Evolutionary conservation across 257 asterid species (phyloP).

Genomic region (Misopates orontium): DNA sequence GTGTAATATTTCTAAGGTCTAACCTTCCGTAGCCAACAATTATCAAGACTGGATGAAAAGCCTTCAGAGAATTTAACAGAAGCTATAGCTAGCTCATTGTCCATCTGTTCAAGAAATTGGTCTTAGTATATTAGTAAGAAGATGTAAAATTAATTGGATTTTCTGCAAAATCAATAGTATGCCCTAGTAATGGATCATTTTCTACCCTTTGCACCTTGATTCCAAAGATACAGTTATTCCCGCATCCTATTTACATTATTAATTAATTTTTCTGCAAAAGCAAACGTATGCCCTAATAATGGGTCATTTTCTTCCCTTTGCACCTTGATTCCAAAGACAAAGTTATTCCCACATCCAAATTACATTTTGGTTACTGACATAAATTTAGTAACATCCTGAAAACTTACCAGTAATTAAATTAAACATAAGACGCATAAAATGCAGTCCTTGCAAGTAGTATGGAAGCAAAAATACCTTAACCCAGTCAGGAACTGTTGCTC

Average conservation of each 20-base stretch:
- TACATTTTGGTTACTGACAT: too few relatives aligned
- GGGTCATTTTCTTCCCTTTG: constrained; percentile 7
- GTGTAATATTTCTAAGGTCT: constrained; percentile 22
- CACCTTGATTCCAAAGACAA: constrained; percentile 1
- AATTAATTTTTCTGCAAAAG: constrained; percentile 3
- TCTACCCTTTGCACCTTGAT: too few relatives aligned
- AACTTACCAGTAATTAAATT: too few relatives aligned
- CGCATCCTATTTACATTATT: too few relatives aligned
- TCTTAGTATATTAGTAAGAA: constrained; percentile 2
- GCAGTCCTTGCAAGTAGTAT: background rate
- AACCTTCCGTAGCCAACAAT: constrained; percentile 70
- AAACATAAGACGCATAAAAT: background rate
- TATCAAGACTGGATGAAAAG: constrained; percentile 59
- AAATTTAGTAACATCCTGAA: too few relatives aligned
- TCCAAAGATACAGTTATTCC: too few relatives aligned
- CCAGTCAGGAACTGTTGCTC: constrained; percentile 86
- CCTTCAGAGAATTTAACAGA: constrained; percentile 70
- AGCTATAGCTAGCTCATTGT: constrained; percentile 59
- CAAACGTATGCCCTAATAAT: background rate
- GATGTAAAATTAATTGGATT: constrained; percentile 2
- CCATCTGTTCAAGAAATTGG: constrained; percentile 51
- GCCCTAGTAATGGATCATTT: background rate
- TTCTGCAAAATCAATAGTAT: background rate
- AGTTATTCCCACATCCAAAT: too few relatives aligned
- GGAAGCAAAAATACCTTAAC: constrained; percentile 62